Base-by-base conservation (phyloP, 805 yeast species). In the Kazachstania viticola region DNA sequence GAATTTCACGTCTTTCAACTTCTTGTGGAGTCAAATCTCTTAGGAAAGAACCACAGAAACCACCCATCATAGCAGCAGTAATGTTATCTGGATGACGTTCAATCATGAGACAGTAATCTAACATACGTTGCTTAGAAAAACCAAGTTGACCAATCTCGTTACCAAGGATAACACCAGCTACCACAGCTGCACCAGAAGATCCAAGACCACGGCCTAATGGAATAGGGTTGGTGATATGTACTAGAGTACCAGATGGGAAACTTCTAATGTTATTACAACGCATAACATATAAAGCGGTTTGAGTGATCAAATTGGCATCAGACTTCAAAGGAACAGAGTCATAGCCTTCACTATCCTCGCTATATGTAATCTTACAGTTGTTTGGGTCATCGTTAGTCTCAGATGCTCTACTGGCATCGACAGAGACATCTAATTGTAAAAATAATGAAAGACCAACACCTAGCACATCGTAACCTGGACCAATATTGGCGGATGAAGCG, bases 11-110 rank as follows among this genome's bases (percentile, higher is more conserved):
- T 32, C 81, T 71, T 37, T 67, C 75, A 42, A 69, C 66, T 43
- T 87, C 96, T 25, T 72, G 69, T 3, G 76, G 74, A 21, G 75
- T 64, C 37, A 91, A 62, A 40, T 82, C 93, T 48, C 94, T 73
- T 50, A 91, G 68, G 58, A 80, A 91, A 4, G 95, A 84, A 27
- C 98, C 98, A 26, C 87, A 95, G 56, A 91, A 91, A 1, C 98
- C 96, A 38, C 98, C 98, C 77, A 87, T 79, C 95, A 91, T 84
- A 23, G 98, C 95, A 21, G 98, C 98, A 9, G 95, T 84, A 49
- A 91, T 87, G 58, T 91, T 91, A 60, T 91, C 98, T 22, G 98
- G 98, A 51, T 91, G 98, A 55, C 97, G 76, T 64, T 91, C 98
- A 44, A 91, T 87, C 91, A 91, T 82, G 46, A 91, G 68, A 57